Evolutionary conservation across 1,284 basidiomycete genomes (phyloP), one percentile per base, ranked within the genome.

Genomic region (Ganoderma meredithae): DNA sequence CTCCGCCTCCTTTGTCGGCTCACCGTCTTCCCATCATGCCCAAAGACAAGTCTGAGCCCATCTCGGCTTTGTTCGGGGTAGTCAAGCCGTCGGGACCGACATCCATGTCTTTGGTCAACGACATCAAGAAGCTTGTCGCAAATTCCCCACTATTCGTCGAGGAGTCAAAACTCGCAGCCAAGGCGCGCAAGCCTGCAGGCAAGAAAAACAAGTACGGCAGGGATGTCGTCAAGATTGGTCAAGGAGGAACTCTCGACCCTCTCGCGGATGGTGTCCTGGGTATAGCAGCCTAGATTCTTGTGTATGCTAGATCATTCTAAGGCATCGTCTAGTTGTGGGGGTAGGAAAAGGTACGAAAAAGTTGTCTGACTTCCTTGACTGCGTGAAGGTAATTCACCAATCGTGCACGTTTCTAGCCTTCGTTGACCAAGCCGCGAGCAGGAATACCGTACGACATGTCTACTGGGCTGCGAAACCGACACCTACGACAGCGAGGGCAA

Each of bases 161-260:
- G 36, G 79, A 80, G 13, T 81, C 82, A 53, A 89, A 90, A 75
- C 78, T 88, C 17, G 84, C 83, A 67, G 83, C 81, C 78, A 71
- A 81, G 77, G 72, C 83, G 79, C 74, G 79, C 76, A 75, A 80
- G 75, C 58, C 79, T 73, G 62, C 69, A 72, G 62, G 70, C 44
- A 78, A 81, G 66, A 79, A 75, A 65, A 81, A 78, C 62, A 86
- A 81, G 70, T 81, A 79, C 64, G 82, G 79, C 31, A 81, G 82
- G 56, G 84, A 77, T 2, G 74, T 75, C 27, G 79, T 95, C 63
- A 97, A 97, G 80, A 87, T 97, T 59, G 96, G 96, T 1, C 95
- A 97, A 80, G 95, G 95, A 58, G 96, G 96, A 19, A 99, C 98
- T 3, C 83, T 99, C 58, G 98, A 99, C 83, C 98, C 98, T 13